Conservation (phyloP, 495 filamentous ascomycete species). For the Penicillium egyptiacum region DNA sequence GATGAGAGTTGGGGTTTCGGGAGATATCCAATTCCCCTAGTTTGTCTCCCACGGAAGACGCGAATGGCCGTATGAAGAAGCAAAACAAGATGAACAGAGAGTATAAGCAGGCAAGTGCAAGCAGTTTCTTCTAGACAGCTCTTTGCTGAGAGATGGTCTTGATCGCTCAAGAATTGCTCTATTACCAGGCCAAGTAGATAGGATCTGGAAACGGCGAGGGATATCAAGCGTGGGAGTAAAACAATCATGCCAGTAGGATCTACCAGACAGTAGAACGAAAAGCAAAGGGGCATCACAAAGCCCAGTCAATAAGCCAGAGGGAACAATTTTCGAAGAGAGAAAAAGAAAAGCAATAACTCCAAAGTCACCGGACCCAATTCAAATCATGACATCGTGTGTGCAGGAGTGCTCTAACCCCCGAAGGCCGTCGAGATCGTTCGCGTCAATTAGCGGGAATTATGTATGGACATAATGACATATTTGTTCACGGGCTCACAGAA, state of each 20-base stretch:
- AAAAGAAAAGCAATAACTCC: slow-evolving; percentile 25
- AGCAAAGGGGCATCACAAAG: slow-evolving; percentile 4
- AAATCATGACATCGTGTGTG: slow-evolving; percentile 30
- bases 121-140: slow-evolving; percentile 21
- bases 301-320: background rate
- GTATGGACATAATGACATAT: slow-evolving; percentile 19
- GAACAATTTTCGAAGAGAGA: slow-evolving; percentile 7
- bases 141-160: slow-evolving; percentile 10
- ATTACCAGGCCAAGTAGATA: slow-evolving; percentile 18
- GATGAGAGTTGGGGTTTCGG: slow-evolving; percentile 7
- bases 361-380: slow-evolving; percentile 23
- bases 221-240: slow-evolving; percentile 22
- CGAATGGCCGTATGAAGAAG: slow-evolving; percentile 11
- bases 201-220: slow-evolving; percentile 19
- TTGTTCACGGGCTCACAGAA: slow-evolving; percentile 35
- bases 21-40: slow-evolving; percentile 1
- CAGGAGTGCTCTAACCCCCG: slow-evolving; percentile 10
- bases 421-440: slow-evolving; percentile 26
- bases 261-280: slow-evolving; percentile 8
- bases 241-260: slow-evolving; percentile 11
- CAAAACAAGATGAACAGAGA: slow-evolving; percentile 12
- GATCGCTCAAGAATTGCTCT: slow-evolving; percentile 25
- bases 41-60: slow-evolving; percentile 11
- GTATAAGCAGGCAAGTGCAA: background rate
- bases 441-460: slow-evolving; percentile 29